Evolutionary conservation across 768 basidiomycete genomes (phyloP).

Genomic region (Podaxis sp.): DNA sequence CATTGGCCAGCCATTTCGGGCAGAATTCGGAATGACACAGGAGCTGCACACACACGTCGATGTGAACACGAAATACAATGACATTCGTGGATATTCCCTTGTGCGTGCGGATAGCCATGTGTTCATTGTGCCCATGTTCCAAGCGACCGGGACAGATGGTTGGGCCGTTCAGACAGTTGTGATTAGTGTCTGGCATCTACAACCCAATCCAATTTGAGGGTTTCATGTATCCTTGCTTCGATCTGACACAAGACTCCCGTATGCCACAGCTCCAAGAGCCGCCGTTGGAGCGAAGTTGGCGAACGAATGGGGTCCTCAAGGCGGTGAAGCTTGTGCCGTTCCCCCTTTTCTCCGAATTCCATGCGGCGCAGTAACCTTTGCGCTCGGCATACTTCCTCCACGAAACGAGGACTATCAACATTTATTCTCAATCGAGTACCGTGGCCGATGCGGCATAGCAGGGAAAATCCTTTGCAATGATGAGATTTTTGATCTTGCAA

Average conservation of each 20-base stretch:
- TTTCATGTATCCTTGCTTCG: not conserved
- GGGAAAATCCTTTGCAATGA: not conserved
- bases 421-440: not conserved
- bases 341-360: not conserved
- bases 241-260: not conserved
- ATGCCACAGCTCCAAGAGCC: not conserved
- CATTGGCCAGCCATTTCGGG: constrained; percentile 2
- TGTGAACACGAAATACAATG: not conserved
- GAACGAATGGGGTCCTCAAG: not conserved
- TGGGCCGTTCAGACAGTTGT: not conserved
- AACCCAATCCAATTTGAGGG: not conserved
- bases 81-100: not conserved
- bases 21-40: not conserved
- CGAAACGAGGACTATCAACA: not conserved
- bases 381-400: not conserved
- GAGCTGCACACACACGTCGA: not conserved
- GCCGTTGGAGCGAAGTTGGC: not conserved
- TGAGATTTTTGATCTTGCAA: not conserved
- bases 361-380: not conserved
- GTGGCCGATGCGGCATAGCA: not conserved
- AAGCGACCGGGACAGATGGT: constrained; percentile 6
- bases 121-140: not conserved
- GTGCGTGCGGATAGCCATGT: constrained; percentile 6
- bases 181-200: not conserved
- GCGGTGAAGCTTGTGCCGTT: not conserved